Evolutionary conservation across 75 land plant species (phyloP), one percentile per base, ranked within the genome.

Genomic region (Pinus taeda): DNA sequence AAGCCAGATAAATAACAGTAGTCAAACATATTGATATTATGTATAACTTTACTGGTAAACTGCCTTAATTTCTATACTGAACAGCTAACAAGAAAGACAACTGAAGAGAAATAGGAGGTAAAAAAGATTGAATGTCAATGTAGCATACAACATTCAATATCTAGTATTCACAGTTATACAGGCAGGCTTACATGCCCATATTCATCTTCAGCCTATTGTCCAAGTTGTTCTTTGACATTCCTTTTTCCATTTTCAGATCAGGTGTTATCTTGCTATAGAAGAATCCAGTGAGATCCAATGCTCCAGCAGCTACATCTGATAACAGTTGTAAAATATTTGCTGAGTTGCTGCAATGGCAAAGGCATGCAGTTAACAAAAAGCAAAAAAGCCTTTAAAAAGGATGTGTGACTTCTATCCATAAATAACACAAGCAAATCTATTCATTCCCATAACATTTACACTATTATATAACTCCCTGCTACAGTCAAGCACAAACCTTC

Each of bases 281-380:
- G 78, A 91, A 84, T 12, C 89, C 91, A 29, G 93, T 93, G 39
- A 76, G 26, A 15, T 83, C 79, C 73, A 93, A 79, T 22, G 88
- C 90, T 77, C 89, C 63, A n/a, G 76, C 60, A 2, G 91, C 88
- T 36, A 91, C 79, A 64, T 71, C 81, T 9, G 82, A 78, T 22
- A 93, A 75, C 17, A 81, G 61, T 17, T 49, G 70, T 58, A 93
- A 82, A 20, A 87, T 93, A 70, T 83, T 86, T 59, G 76, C 77
- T 30, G 84, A 87, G 60, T 88, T 89, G 64, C 90, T 91, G 91
- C 36, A 88, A 36, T 15, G 17, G 49, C 15, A 57, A 74, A 74
- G 21, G 13, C 57, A 5, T 22, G 9, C 9, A 74, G 75, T 53
- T 26, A 74, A 21, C 29, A 55, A 26, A 26, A 22, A 55, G 12